Evolutionary conservation across 2,329 filamentous ascomycete genomes (phyloP).

Genomic region (Lachnellula subtilissima): DNA sequence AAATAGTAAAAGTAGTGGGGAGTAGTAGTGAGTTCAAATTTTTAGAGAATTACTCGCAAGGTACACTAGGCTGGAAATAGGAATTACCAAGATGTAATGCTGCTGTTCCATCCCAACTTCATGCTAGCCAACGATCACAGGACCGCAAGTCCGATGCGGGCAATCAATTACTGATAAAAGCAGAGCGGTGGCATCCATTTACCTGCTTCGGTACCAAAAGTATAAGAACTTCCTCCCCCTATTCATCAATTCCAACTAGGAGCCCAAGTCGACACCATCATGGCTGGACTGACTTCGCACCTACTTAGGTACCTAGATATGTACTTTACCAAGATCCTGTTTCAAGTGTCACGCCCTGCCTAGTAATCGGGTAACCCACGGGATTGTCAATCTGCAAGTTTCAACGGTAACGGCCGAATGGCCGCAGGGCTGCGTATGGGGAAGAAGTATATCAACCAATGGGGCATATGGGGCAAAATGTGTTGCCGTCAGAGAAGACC

Average conservation of each 20-base stretch:
- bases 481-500: conserved; percentile 6
- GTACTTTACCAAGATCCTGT: too few species aligned
- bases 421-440: conserved; percentile 10
- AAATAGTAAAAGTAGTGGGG: neutral
- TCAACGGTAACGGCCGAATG: conserved; percentile 11
- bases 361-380: too few species aligned
- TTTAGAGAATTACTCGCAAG: neutral
- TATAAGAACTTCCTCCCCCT: neutral
- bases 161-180: neutral
- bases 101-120: neutral
- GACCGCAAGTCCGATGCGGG: conserved; percentile 15
- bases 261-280: neutral
- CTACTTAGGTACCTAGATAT: too few species aligned
- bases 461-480: conserved; percentile 1
- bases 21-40: neutral
- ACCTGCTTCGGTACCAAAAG: neutral
- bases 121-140: conserved; percentile 15
- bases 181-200: neutral
- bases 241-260: neutral
- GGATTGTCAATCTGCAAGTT: neutral
- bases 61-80: neutral
- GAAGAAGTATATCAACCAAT: conserved; percentile 5
- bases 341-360: too few species aligned
- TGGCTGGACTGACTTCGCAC: too few species aligned
- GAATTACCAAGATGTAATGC: neutral